phyloP scores from a whole-genome alignment of 2,329 filamentous ascomycete species.

The Xylariaceae sp. region DNA sequence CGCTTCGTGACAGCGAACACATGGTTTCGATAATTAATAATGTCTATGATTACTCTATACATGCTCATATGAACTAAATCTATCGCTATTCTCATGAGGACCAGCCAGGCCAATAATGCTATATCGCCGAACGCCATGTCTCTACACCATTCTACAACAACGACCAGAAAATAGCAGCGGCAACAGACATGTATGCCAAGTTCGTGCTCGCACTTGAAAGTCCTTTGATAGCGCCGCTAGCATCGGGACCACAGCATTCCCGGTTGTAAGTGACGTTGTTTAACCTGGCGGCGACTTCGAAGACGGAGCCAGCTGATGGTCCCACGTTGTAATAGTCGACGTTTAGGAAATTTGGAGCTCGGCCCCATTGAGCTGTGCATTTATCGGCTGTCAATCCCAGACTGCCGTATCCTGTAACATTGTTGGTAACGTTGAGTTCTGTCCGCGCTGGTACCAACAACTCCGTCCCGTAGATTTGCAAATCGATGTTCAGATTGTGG shows the following conservation, averaged over 20 bases:
- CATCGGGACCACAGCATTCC: slow-evolving; percentile 52
- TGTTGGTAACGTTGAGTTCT: slow-evolving; percentile 70
- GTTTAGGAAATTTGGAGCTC: slow-evolving; percentile 73
- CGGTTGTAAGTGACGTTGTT: slow-evolving; percentile 71
- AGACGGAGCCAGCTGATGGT: slow-evolving; percentile 66
- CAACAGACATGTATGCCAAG: slow-evolving; percentile 15
- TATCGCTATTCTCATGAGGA: too few species aligned
- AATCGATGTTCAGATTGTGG: slow-evolving; percentile 83
- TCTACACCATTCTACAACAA: slow-evolving; percentile 14
- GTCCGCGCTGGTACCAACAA: slow-evolving; percentile 71
- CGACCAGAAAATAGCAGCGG: slow-evolving; percentile 16
- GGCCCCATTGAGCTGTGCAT: slow-evolving; percentile 61
- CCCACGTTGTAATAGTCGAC: slow-evolving; percentile 84
- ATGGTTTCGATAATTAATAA: too few species aligned
- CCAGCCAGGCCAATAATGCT: not conserved
- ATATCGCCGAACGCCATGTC: not conserved
- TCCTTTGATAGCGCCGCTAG: slow-evolving; percentile 16
- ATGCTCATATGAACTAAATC: too few species aligned
- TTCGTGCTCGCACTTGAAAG: not conserved
- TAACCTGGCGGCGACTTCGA: slow-evolving; percentile 66
- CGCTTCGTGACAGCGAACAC: too few species aligned
- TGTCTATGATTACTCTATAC: too few species aligned
- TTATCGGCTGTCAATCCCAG: slow-evolving; percentile 62
- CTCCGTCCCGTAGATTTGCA: slow-evolving; percentile 61
- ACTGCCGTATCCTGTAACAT: slow-evolving; percentile 60